Percentiles rank a stretch among this genome's conserved stretches.
phyloP scores from a whole-genome alignment of 495 filamentous ascomycete species.

The Tuber aestivum region DNA sequence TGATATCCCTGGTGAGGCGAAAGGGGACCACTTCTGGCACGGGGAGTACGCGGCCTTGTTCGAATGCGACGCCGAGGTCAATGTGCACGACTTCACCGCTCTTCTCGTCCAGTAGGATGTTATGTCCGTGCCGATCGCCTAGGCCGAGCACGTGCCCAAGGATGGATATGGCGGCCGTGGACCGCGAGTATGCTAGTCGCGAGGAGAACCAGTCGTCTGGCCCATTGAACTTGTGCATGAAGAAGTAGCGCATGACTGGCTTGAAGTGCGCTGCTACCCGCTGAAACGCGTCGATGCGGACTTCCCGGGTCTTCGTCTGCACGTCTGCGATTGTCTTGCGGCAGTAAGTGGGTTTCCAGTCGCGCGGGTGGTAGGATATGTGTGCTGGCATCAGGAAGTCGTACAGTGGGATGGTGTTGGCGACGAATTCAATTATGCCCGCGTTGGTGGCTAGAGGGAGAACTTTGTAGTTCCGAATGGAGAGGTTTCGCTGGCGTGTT shows the following conservation, averaged over 20 bases:
- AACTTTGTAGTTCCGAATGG: conserved; percentile 92
- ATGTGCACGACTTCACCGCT: conserved; percentile 95
- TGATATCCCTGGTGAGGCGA: conserved; percentile 86
- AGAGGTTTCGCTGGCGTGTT: conserved; percentile 79
- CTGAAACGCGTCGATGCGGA: conserved; percentile 66
- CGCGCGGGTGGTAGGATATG: conserved; percentile 74
- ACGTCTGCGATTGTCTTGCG: conserved; percentile 70
- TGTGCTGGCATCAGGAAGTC: conserved; percentile 90
- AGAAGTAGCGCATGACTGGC: conserved; percentile 94
- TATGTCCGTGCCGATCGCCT: conserved; percentile 94
- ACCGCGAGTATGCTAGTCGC: conserved; percentile 81
- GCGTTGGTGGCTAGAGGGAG: conserved; percentile 73
- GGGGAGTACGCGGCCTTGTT: conserved; percentile 85
- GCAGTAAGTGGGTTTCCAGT: conserved; percentile 66
- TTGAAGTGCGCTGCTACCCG: conserved; percentile 72
- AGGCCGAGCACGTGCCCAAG: conserved; percentile 88
- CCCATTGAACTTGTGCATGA: conserved; percentile 87
- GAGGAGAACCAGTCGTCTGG: conserved; percentile 92
- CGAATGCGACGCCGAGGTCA: conserved; percentile 91
- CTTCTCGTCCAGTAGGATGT: conserved; percentile 84
- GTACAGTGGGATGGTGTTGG: conserved; percentile 81
- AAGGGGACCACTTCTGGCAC: conserved; percentile 95
- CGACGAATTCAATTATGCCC: conserved; percentile 96
- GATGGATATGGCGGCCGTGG: conserved; percentile 90
- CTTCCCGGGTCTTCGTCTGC: conserved; percentile 59